These are phyloP conservation scores for Myriosclerotinia scirpicola DNA, from an alignment of 2,329 filamentous ascomycete genomes.

Conservation along the genomic window DNA sequence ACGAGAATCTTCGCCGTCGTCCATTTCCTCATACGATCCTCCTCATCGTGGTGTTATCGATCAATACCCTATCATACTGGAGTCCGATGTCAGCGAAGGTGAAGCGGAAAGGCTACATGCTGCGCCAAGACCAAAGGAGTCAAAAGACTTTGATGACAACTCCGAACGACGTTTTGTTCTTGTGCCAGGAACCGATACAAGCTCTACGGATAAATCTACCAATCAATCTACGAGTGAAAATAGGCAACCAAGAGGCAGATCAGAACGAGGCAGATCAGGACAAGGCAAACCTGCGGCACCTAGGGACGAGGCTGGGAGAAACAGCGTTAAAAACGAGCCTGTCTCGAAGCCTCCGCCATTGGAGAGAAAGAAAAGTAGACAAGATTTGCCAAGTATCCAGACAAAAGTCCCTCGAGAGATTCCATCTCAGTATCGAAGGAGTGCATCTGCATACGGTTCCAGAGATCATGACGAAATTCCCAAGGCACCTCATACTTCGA, in stretches of 20 bases:
- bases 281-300: conserved; percentile 6
- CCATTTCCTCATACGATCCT: conserved; percentile 50
- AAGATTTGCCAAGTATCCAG: conserved; percentile 40
- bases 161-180: conserved; percentile 65
- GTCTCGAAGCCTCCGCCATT: conserved; percentile 26
- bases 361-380: conserved; percentile 35
- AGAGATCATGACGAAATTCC: conserved; percentile 31
- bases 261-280: too few relatives aligned
- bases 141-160: conserved; percentile 31
- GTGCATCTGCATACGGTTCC: conserved; percentile 34
- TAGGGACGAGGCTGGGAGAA: conserved; percentile 10
- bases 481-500: conserved; percentile 37
- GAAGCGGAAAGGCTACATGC: conserved; percentile 36
- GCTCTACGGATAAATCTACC: conserved; percentile 21
- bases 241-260: conserved; percentile 25
- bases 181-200: conserved; percentile 43
- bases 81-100: conserved; percentile 48
- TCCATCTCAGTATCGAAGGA: conserved; percentile 38
- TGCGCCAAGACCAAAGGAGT: conserved; percentile 27
- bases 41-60: conserved; percentile 64
- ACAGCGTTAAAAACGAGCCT: conserved; percentile 3
- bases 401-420: conserved; percentile 39
- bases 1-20: conserved; percentile 51
- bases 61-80: conserved; percentile 66
- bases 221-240: conserved; percentile 25